phyloP scores from a whole-genome alignment of 2,329 filamentous ascomycete genomes.

The Penicillium sclerotigenum region DNA sequence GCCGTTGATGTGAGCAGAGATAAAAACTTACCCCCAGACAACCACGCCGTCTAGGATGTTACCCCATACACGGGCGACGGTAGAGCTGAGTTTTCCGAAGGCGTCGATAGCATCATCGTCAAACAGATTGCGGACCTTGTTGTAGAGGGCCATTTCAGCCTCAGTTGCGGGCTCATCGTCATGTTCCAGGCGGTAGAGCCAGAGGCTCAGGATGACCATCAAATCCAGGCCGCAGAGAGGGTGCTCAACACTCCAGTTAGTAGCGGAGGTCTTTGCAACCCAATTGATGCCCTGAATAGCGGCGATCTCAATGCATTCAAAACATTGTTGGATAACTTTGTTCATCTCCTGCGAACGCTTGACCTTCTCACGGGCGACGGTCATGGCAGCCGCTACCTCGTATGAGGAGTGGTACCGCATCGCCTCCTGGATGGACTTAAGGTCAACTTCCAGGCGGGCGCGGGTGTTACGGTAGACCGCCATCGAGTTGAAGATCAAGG shows the following conservation, averaged over 20 bases:
- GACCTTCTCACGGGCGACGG: conserved; percentile 85
- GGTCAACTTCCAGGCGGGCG: conserved; percentile 85
- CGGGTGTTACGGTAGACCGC: conserved; percentile 94
- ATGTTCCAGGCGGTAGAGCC: conserved; percentile 99
- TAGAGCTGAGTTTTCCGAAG: conserved; percentile 87
- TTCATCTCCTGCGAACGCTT: conserved; percentile 97
- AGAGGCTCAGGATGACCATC: conserved; percentile 95
- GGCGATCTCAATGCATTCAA: conserved; percentile 94
- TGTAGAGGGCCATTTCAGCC: conserved; percentile 44
- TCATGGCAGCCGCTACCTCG: conserved; percentile 96
- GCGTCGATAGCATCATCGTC: conserved; percentile 84
- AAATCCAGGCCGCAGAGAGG: conserved; percentile 93
- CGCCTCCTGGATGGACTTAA: conserved; percentile 94
- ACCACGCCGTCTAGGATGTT: conserved; percentile 98
- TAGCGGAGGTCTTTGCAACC: conserved; percentile 96
- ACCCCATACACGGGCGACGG: conserved; percentile 91
- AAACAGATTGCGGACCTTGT: conserved; percentile 77
- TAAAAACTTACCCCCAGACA: conserved; percentile 86
- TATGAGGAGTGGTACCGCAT: conserved; percentile 96
- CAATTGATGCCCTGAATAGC: conserved; percentile 92
- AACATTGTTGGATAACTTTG: conserved; percentile 96
- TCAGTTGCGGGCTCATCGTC: conserved; percentile 73
- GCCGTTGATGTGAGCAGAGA: not conserved
- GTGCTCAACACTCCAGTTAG: conserved; percentile 98
- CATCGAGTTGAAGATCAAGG: conserved; percentile 96